phyloP scores from a whole-genome alignment of 805 yeast species.

The Metschnikowia reukaufii region DNA sequence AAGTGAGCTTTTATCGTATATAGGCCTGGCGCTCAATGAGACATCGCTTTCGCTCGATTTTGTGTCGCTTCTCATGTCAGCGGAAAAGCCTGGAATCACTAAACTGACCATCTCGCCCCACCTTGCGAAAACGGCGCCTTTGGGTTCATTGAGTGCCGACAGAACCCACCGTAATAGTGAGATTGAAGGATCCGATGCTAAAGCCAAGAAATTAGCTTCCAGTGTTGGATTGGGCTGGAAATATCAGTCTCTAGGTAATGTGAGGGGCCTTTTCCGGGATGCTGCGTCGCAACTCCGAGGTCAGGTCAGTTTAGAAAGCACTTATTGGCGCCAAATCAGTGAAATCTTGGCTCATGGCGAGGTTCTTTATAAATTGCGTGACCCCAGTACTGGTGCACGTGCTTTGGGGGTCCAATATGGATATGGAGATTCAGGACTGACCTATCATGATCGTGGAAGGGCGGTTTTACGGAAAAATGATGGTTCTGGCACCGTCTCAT shows the following conservation, averaged over 20 bases:
- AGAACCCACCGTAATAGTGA: slow-evolving; percentile 28
- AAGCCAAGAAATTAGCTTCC: slow-evolving; percentile 27
- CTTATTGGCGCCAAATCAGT: slow-evolving; percentile 62
- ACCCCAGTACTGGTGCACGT: slow-evolving; percentile 45
- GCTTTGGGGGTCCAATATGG: slow-evolving; percentile 86
- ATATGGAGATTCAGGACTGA: slow-evolving; percentile 87
- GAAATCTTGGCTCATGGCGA: slow-evolving; percentile 51
- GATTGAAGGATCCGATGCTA: slow-evolving; percentile 15
- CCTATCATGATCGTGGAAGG: slow-evolving; percentile 68
- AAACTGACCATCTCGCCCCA: slow-evolving; percentile 86
- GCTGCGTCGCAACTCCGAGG: slow-evolving; percentile 52
- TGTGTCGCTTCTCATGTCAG: slow-evolving; percentile 76
- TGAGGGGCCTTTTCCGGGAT: slow-evolving; percentile 49
- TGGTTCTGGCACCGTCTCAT: slow-evolving; percentile 32
- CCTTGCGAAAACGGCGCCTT: slow-evolving; percentile 67
- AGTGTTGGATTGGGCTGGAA: slow-evolving; percentile 81
- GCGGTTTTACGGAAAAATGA: slow-evolving; percentile 62
- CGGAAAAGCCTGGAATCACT: slow-evolving; percentile 82
- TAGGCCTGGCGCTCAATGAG: slow-evolving; percentile 78
- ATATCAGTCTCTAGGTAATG: slow-evolving; percentile 59
- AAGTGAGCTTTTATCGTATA: slow-evolving; percentile 49
- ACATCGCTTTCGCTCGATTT: slow-evolving; percentile 86
- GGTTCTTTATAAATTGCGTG: slow-evolving; percentile 65
- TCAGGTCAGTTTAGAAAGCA: slow-evolving; percentile 60
- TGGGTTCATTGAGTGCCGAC: slow-evolving; percentile 67